phyloP scores from a whole-genome alignment of 2,329 filamentous ascomycete genomes.

The Diaporthe sp. region DNA sequence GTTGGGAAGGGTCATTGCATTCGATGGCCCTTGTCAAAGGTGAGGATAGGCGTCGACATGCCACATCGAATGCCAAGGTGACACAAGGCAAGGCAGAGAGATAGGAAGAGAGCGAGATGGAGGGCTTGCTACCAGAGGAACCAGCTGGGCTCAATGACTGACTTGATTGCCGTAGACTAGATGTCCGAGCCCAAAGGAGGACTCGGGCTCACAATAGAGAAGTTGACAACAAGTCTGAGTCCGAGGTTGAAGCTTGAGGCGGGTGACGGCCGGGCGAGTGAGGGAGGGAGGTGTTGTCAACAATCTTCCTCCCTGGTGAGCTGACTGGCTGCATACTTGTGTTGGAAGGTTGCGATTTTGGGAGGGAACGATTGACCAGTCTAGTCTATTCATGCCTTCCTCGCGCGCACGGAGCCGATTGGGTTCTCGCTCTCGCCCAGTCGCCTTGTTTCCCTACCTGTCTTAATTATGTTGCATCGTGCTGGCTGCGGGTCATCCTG shows the following conservation, averaged over 20 bases:
- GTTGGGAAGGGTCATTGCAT: background rate
- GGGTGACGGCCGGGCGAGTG: background rate
- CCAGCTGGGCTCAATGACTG: background rate
- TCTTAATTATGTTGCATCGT: background rate
- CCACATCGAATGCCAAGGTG: background rate
- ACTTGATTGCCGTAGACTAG: background rate
- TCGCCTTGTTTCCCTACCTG: background rate
- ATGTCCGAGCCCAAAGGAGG: background rate
- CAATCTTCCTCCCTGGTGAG: background rate
- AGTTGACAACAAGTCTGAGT: background rate
- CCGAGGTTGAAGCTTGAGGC: background rate
- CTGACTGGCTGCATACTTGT: background rate
- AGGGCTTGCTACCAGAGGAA: background rate
- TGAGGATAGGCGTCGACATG: conserved; percentile 6
- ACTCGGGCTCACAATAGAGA: background rate
- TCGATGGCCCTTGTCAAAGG: background rate
- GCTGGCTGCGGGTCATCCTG: conserved; percentile 1
- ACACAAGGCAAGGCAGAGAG: background rate
- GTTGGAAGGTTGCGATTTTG: background rate
- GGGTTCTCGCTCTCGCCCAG: background rate
- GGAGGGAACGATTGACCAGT: background rate
- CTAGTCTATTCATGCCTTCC: conserved; percentile 11
- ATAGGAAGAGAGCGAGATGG: background rate
- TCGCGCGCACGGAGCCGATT: background rate
- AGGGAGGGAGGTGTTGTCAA: conserved; percentile 16